Evolutionary conservation across 495 filamentous ascomycete species (phyloP).

Genomic region (Neurospora intermedia): DNA sequence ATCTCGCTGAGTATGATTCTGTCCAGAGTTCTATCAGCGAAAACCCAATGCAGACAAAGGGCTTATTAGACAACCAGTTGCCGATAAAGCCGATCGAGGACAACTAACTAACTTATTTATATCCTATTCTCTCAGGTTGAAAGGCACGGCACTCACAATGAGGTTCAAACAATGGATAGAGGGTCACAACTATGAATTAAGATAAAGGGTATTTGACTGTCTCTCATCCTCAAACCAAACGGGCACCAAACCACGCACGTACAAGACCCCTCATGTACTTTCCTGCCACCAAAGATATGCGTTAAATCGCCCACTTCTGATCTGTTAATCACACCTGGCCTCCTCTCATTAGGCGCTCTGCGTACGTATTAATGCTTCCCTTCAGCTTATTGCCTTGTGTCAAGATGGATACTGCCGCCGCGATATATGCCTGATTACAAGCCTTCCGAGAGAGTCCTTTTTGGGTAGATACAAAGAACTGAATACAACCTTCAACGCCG

Average conservation of each 20-base stretch:
- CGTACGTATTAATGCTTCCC: background rate
- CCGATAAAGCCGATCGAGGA: background rate
- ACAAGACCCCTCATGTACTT: background rate
- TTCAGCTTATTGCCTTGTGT: background rate
- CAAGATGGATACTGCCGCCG: background rate
- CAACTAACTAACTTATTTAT: background rate
- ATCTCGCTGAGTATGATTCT: background rate
- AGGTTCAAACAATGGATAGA: background rate
- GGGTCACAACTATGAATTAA: background rate
- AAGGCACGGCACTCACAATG: background rate
- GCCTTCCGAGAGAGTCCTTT: conserved; percentile 17
- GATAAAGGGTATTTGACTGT: background rate
- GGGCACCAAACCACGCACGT: background rate
- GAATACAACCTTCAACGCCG: conserved; percentile 16
- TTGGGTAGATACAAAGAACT: conserved; percentile 21
- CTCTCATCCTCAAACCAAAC: background rate
- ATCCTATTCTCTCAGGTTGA: background rate
- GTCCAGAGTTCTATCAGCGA: background rate
- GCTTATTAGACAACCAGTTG: background rate
- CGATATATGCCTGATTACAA: conserved; percentile 2
- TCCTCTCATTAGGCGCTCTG: background rate
- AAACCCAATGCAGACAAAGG: background rate
- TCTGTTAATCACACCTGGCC: background rate
- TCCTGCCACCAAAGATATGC: background rate
- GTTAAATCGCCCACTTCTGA: background rate